Percentiles rank a stretch among this genome's conserved stretches.
Conservation (phyloP, 2,329 filamentous ascomycete species). For the Metarhizium album region DNA sequence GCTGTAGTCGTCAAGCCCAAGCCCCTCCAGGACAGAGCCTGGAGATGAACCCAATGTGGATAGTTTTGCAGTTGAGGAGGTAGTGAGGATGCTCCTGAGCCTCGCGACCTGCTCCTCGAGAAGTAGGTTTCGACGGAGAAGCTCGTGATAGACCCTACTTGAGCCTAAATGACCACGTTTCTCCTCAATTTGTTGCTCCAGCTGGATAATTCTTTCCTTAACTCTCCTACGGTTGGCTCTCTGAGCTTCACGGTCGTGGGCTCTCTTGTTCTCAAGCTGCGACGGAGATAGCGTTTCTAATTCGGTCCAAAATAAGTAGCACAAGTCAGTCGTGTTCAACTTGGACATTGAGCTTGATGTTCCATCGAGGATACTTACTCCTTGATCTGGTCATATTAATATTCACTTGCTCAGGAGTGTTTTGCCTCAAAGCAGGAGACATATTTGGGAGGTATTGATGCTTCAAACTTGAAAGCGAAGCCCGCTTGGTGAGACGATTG, state of each 20-base stretch:
- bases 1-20: background rate
- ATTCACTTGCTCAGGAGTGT: background rate
- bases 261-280: constrained; percentile 3
- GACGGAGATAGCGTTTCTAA: background rate
- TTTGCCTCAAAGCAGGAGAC: background rate
- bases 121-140: constrained; percentile 2
- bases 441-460: background rate
- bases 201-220: background rate
- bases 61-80: background rate
- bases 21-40: background rate
- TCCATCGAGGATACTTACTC: background rate
- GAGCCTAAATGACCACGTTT: constrained; percentile 1
- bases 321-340: background rate
- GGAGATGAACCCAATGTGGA: background rate
- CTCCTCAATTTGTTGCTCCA: constrained; percentile 1
- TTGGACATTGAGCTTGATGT: background rate
- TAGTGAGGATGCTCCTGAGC: background rate
- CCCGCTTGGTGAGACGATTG: background rate
- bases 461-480: background rate
- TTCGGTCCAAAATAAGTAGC: background rate
- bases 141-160: background rate
- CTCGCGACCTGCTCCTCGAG: constrained; percentile 1
- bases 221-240: constrained; percentile 2
- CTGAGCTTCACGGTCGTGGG: constrained; percentile 4
- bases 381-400: background rate